A percentile compares a stretch with the other conserved stretches of the same genome.
Evolutionary conservation across 106 monocot genomes (phyloP).

Genomic region (Amphibolis antarctica): DNA sequence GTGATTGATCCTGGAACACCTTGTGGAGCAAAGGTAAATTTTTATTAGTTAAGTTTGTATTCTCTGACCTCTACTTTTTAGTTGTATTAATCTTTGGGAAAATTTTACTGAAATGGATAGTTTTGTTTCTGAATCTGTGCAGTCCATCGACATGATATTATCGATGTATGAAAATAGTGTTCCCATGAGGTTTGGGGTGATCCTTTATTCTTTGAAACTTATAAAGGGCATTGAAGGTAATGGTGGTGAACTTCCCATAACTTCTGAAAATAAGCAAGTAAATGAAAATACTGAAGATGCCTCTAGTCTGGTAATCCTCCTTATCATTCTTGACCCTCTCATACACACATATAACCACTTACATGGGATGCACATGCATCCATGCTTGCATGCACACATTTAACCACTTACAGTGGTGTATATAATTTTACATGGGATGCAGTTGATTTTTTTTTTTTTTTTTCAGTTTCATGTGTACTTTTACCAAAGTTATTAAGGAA

Average conservation of each 20-base stretch:
- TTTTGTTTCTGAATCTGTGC: conserved; percentile 10
- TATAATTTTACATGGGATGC: too few relatives aligned
- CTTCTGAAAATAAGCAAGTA: conserved; percentile 12
- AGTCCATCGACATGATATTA: conserved; percentile 63
- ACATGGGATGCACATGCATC: too few relatives aligned
- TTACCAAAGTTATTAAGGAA: too few relatives aligned
- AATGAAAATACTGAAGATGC: conserved; percentile 42
- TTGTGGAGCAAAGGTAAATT: conserved; percentile 70
- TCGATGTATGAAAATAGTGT: conserved; percentile 66
- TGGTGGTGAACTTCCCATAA: conserved; percentile 40
- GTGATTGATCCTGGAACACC: conserved; percentile 74
- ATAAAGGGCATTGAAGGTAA: conserved; percentile 57
- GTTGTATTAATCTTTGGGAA: background rate
- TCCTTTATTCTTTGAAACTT: conserved; percentile 79
- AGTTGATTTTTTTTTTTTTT: too few relatives aligned
- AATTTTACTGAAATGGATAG: background rate
- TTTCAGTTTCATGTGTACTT: too few relatives aligned
- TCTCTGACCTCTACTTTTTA: background rate
- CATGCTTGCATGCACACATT: too few relatives aligned
- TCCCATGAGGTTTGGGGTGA: conserved; percentile 91
- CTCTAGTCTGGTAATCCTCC: conserved; percentile 64
- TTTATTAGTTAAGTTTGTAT: background rate
- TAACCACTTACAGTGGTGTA: too few relatives aligned
- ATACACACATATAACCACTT: too few relatives aligned
- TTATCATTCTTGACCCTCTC: background rate